phyloP scores from a whole-genome alignment of 2,329 filamentous ascomycete genomes.

The Ophiostoma perfectum region DNA sequence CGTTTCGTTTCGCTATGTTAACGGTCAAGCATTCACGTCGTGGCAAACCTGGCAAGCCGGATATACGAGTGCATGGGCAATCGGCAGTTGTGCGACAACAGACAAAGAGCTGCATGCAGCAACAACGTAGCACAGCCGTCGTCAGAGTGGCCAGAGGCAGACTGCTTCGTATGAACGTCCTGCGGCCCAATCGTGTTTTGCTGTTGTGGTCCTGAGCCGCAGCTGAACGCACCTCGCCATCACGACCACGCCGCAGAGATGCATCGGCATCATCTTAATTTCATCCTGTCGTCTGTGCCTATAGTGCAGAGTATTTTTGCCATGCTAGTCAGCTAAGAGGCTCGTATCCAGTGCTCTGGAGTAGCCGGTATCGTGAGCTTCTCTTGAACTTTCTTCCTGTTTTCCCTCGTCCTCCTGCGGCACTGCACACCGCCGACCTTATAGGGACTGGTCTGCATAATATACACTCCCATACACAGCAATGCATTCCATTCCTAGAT shows the following conservation, averaged over 20 bases:
- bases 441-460: background rate
- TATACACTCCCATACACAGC: no score
- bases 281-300: background rate
- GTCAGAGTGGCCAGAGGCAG: background rate
- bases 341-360: background rate
- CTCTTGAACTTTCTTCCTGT: background rate
- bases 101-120: background rate
- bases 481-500: background rate
- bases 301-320: background rate
- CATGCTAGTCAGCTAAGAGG: background rate
- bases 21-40: background rate
- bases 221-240: background rate
- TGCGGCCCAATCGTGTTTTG: background rate
- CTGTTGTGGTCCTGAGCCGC: background rate
- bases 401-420: background rate
- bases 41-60: background rate
- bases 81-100: background rate
- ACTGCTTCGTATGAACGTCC: background rate
- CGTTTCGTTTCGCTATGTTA: background rate
- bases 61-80: conserved; percentile 3
- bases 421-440: background rate
- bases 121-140: background rate
- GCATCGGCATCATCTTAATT: background rate
- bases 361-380: background rate
- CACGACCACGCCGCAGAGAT: background rate